phyloP scores from a whole-genome alignment of 768 basidiomycete species.

The Boletus edulis region DNA sequence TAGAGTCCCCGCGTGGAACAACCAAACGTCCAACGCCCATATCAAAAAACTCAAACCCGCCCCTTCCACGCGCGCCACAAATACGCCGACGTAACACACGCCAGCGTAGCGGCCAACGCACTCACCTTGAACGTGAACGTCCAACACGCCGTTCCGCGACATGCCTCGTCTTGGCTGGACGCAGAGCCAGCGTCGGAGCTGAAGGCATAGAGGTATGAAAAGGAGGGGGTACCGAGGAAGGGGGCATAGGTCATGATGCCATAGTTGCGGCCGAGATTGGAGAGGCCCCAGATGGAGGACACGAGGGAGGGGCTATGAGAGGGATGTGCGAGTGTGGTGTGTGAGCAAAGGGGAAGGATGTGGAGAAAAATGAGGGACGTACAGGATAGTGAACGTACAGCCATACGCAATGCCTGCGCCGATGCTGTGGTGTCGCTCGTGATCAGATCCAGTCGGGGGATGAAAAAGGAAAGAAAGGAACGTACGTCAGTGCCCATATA shows the following conservation, averaged over 20 bases:
- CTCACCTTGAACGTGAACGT: conserved; percentile 58
- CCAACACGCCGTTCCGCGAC: conserved; percentile 65
- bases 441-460: not conserved
- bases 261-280: conserved; percentile 74
- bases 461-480: not conserved
- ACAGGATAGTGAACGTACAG: conserved; percentile 68
- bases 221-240: conserved; percentile 69
- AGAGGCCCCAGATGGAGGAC: conserved; percentile 67
- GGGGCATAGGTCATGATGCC: conserved; percentile 74
- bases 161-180: conserved; percentile 31
- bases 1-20: no score
- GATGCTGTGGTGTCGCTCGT: conserved; percentile 38
- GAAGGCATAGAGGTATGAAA: conserved; percentile 80
- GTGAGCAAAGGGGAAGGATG: not conserved
- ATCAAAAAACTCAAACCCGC: conserved; percentile 36
- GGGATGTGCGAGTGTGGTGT: not conserved
- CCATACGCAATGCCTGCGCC: conserved; percentile 73
- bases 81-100: conserved; percentile 43
- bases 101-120: conserved; percentile 39
- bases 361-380: conserved; percentile 28
- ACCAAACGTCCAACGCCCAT: no score
- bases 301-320: conserved; percentile 56
- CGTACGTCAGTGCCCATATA: conserved; percentile 72
- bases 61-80: conserved; percentile 68
- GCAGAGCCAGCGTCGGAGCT: conserved; percentile 46